A percentile compares a stretch with the other conserved stretches of the same genome.
These are phyloP conservation scores for Baudoinia panamericana DNA, from an alignment of 495 filamentous ascomycete genomes.

Conservation along the genomic window DNA sequence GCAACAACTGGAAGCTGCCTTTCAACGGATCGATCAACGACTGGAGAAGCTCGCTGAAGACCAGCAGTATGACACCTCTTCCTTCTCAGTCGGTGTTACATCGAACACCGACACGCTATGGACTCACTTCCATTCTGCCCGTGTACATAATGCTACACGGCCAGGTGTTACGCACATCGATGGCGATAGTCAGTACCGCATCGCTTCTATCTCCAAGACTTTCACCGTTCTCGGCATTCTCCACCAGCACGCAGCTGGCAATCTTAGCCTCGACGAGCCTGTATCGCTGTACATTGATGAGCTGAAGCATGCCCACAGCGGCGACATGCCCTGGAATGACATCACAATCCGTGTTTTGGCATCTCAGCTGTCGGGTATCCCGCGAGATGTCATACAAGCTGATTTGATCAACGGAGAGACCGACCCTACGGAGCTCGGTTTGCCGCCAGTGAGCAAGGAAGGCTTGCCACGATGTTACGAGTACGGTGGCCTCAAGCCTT, in stretches of 20 bases:
- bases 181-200: slow-evolving; percentile 27
- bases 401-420: slow-evolving; percentile 20
- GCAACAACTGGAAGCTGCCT: background rate
- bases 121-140: slow-evolving; percentile 26
- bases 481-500: slow-evolving; percentile 11
- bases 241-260: slow-evolving; percentile 27
- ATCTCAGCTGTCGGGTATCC: slow-evolving; percentile 29
- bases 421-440: slow-evolving; percentile 15
- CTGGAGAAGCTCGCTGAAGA: background rate
- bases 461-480: slow-evolving; percentile 23
- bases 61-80: slow-evolving; percentile 16
- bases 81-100: slow-evolving; percentile 28
- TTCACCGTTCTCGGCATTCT: slow-evolving; percentile 29
- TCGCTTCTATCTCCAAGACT: slow-evolving; percentile 29
- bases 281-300: slow-evolving; percentile 24
- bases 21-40: background rate
- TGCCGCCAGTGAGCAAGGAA: slow-evolving; percentile 22
- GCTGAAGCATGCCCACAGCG: slow-evolving; percentile 15
- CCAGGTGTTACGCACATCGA: slow-evolving; percentile 21
- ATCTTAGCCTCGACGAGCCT: slow-evolving; percentile 26
- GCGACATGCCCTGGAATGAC: slow-evolving; percentile 27
- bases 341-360: slow-evolving; percentile 29
- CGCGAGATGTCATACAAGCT: slow-evolving; percentile 22
- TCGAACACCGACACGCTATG: slow-evolving; percentile 25
- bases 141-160: slow-evolving; percentile 21